Percentiles rank a stretch among this genome's conserved stretches.
Conservation (phyloP, 768 basidiomycete species). For the Amanita fuliginea region DNA sequence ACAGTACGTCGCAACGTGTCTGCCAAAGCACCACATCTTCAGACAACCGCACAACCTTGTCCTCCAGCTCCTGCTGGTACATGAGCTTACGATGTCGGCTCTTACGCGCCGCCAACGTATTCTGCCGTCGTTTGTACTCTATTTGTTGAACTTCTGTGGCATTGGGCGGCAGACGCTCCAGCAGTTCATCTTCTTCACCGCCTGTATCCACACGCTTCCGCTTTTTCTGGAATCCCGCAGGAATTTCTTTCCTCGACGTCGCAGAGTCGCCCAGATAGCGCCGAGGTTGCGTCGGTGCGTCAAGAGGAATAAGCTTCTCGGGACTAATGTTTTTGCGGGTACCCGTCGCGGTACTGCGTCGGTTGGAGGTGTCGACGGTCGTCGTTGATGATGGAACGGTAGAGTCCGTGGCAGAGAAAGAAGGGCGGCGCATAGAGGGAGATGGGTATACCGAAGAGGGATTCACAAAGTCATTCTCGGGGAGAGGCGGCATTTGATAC, state of each 20-base stretch:
- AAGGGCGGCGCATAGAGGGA: constrained; percentile 15
- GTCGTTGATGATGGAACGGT: constrained; percentile 5
- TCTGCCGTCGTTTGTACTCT: constrained; percentile 69
- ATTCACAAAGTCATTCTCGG: constrained; percentile 23
- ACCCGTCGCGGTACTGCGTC: constrained; percentile 39
- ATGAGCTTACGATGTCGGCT: constrained; percentile 66
- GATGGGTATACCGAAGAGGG: constrained; percentile 19
- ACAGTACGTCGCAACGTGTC: constrained; percentile 18
- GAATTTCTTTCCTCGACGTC: constrained; percentile 67
- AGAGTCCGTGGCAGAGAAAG: constrained; percentile 6
- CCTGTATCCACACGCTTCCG: constrained; percentile 37
- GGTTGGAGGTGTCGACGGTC: constrained; percentile 14
- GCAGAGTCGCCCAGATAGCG: constrained; percentile 53
- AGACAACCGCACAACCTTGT: constrained; percentile 29
- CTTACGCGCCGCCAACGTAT: constrained; percentile 71
- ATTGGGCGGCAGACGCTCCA: constrained; percentile 23
- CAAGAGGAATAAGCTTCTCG: constrained; percentile 49
- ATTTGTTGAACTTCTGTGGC: constrained; percentile 52
- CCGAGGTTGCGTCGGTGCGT: constrained; percentile 67
- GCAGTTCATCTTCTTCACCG: constrained; percentile 37
- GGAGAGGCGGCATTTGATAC: constrained; percentile 33
- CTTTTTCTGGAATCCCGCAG: constrained; percentile 56
- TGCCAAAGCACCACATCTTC: constrained; percentile 19
- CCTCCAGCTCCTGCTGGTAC: constrained; percentile 54
- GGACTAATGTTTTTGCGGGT: constrained; percentile 62